Base-by-base conservation (phyloP, 1,284 basidiomycete genomes). In the Pseudozyma hubeiensis region DNA sequence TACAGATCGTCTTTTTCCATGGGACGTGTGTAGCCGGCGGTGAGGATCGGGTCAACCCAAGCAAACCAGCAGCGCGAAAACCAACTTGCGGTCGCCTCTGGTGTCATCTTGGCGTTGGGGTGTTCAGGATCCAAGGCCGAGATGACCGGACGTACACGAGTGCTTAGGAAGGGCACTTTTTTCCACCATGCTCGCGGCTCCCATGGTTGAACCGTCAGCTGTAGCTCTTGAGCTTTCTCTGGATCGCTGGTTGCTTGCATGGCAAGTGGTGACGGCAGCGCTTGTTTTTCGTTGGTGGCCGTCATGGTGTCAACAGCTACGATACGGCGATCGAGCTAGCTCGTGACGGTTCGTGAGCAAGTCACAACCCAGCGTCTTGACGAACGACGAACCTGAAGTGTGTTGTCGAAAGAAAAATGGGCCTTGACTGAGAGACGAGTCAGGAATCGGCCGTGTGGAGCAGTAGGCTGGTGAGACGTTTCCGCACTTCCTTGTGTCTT, bases 1-100 rank as follows among this genome's bases (percentile, higher is more conserved):
- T 67, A 76, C 35, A 76, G 61, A 54, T 76, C 74, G 17, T 76
- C 57, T 10, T 53, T 59, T 34, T 64, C 52, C 51, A 76, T 57
- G 4, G 74, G 74, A 24, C 74, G 35, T 9, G 71, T 70, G 33
- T 75, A 76, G 13, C 74, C 74, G 13, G 64, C 62, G 16, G 50
- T 53, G 39, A 76, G 62, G 41, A 76, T 55, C 37, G 57, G 56
- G 14, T 53, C 44, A 14, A 76, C 57, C 74, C 74, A 76, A 4
- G 49, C 51, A 58, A 76, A 76, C 47, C 59, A 65, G 40, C 64
- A 46, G 29, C 54, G 39, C 7, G 69, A 73, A 46, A 56, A 48
- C 51, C 51, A 53, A 44, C 43, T 65, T 10, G 74, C 65, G 4
- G 17, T 43, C 24, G 53, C 47, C 51, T 75, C 72, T 3, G 72